Conservation (phyloP, 2,329 filamentous ascomycete genomes). For the Macroventuria anomochaeta region DNA sequence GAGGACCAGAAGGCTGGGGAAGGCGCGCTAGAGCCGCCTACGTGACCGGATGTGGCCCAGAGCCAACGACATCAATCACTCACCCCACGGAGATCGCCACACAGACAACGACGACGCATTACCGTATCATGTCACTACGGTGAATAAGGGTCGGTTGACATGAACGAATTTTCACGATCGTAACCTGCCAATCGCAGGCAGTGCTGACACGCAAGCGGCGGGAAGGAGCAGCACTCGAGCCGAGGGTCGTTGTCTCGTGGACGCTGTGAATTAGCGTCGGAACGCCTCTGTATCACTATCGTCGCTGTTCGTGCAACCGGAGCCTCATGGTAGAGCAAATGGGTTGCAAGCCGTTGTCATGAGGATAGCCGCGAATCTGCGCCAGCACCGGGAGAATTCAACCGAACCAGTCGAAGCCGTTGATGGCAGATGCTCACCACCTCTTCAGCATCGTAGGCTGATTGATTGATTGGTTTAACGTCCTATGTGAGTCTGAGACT, state of each 20-base stretch:
- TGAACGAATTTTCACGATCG: slow-evolving; percentile 26
- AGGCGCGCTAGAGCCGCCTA: slow-evolving; percentile 1
- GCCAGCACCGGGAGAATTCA: background rate
- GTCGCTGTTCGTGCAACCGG: slow-evolving; percentile 2
- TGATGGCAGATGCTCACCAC: background rate
- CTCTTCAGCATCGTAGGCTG: background rate
- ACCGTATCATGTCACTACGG: background rate
- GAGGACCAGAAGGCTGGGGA: slow-evolving; percentile 2
- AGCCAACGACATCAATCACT: background rate
- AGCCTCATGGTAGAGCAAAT: background rate
- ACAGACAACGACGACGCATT: background rate
- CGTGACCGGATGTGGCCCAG: background rate
- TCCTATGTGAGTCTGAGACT: too few relatives aligned
- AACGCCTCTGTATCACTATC: background rate
- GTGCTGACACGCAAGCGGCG: slow-evolving; percentile 1
- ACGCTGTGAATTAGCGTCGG: background rate
- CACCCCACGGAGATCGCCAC: background rate
- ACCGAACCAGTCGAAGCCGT: too few relatives aligned
- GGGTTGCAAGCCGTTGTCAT: background rate
- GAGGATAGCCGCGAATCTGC: background rate
- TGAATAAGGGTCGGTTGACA: slow-evolving; percentile 21
- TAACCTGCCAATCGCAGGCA: slow-evolving; percentile 3
- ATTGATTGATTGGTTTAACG: too few relatives aligned
- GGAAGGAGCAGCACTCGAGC: background rate
- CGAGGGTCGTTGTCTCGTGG: slow-evolving; percentile 4